These are phyloP conservation scores for Globisporangium megalacanthum DNA, from an alignment of 352 stramenopile species.

Conservation along the genomic window DNA sequence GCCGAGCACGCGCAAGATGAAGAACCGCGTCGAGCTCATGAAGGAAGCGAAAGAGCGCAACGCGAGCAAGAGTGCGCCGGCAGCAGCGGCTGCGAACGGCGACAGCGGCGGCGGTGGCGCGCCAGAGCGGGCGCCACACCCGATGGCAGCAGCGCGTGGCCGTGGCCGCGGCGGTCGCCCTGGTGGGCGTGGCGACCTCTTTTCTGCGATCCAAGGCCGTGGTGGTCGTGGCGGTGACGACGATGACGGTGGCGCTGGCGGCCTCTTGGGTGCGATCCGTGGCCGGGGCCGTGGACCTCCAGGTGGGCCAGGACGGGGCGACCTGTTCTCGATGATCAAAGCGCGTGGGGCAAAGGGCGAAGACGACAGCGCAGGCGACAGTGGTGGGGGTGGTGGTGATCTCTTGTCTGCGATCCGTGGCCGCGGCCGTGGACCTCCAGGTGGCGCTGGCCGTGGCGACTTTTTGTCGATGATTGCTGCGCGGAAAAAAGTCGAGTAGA, in stretches of 20 bases:
- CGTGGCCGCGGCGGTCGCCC: constrained; percentile 27
- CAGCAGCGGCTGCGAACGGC: constrained; percentile 19
- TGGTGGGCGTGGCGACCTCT: constrained; percentile 28
- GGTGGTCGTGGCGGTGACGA: constrained; percentile 39
- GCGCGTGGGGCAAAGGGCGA: constrained; percentile 20
- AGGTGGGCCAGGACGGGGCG: constrained; percentile 35
- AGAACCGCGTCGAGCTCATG: constrained; percentile 66
- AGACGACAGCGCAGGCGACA: constrained; percentile 16
- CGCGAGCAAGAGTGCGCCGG: constrained; percentile 34
- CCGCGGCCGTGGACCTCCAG: constrained; percentile 26
- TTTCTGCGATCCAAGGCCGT: constrained; percentile 46
- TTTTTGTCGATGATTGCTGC: constrained; percentile 53
- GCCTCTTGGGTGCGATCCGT: constrained; percentile 27
- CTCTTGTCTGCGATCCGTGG: constrained; percentile 55
- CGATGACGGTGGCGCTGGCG: constrained; percentile 22
- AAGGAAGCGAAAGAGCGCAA: constrained; percentile 88
- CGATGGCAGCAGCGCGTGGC: constrained; percentile 35
- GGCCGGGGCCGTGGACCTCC: constrained; percentile 43
- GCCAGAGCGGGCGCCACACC: constrained; percentile 25
- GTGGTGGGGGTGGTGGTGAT: constrained; percentile 29
- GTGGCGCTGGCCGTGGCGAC: constrained; percentile 31
- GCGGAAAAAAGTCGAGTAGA: constrained; percentile 46
- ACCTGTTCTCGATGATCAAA: constrained; percentile 71
- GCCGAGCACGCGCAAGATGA: constrained; percentile 45
- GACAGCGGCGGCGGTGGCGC: constrained; percentile 16